These are phyloP conservation scores for Plasmopara viticola DNA, from an alignment of 352 stramenopile genomes.

Conservation along the genomic window DNA sequence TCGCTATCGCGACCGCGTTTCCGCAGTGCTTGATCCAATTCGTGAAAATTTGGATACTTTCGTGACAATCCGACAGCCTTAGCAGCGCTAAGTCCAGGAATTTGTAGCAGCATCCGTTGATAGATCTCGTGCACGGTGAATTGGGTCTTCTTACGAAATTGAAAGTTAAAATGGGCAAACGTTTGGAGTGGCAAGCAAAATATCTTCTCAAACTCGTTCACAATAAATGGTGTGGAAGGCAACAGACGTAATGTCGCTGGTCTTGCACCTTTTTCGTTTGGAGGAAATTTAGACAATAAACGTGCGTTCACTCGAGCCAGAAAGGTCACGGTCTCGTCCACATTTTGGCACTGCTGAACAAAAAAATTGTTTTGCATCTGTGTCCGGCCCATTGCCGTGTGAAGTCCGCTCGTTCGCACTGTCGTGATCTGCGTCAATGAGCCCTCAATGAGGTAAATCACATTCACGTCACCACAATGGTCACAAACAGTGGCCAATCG, in stretches of 20 bases:
- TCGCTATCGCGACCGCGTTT: slow-evolving; percentile 27
- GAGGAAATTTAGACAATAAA: slow-evolving; percentile 51
- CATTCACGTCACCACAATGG: slow-evolving; percentile 58
- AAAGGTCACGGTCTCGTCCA: slow-evolving; percentile 74
- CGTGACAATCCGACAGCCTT: slow-evolving; percentile 42
- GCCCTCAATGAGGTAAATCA: slow-evolving; percentile 83
- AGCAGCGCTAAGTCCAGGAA: slow-evolving; percentile 45
- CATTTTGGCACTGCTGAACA: slow-evolving; percentile 66
- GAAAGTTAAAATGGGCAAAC: slow-evolving; percentile 59
- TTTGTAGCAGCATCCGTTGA: slow-evolving; percentile 82
- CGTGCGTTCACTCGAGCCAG: slow-evolving; percentile 57
- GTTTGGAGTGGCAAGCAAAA: slow-evolving; percentile 46
- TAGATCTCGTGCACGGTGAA: slow-evolving; percentile 72
- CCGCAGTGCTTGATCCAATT: slow-evolving; percentile 35
- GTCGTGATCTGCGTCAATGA: slow-evolving; percentile 69
- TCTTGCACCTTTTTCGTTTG: background rate
- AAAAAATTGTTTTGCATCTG: slow-evolving; percentile 83
- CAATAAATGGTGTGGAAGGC: slow-evolving; percentile 1
- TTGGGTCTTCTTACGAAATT: slow-evolving; percentile 69
- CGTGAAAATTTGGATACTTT: slow-evolving; percentile 44
- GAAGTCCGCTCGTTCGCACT: slow-evolving; percentile 45
- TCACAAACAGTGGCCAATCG: slow-evolving; percentile 38
- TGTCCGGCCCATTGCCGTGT: slow-evolving; percentile 71
- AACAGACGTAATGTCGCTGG: slow-evolving; percentile 17
- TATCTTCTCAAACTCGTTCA: slow-evolving; percentile 20